Evolutionary conservation across 495 filamentous ascomycete species (phyloP), one percentile per base, ranked within the genome.

Genomic region (Tuber magnatum): DNA sequence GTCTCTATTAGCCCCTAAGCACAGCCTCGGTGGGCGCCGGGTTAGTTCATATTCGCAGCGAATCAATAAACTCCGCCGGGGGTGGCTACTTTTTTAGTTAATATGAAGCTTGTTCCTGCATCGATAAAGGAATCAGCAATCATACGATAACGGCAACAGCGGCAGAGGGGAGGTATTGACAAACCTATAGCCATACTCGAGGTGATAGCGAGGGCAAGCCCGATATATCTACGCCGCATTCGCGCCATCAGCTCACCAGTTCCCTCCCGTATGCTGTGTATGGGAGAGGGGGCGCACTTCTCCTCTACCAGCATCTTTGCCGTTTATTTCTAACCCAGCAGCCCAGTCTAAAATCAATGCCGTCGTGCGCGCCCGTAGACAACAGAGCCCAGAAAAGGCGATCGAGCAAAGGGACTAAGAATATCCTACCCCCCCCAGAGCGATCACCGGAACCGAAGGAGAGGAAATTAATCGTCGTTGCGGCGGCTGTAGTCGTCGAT

Each of bases 181-280:
- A 78, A 90, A 91, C 94, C 94, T 84, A 97, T 98, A 75, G 93
- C 94, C 87, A 98, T 88, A 82, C 94, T 97, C 56, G 93, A 97
- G 40, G 90, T 86, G 81, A 99, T 91, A 87, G 95, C 95, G 85
- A 99, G 85, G 75, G 91, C 88, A 81, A 97, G 86, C 80, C 94
- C 94, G 82, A 97, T 89, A 83, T 97, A 97, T 88, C 93, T 97
- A 85, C 85, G 76, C 68, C 68, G 56, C 73, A 74, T 71, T 70
- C 82, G 89, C 81, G 88, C 84, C 76, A 81, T 81, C 76, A 83
- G 81, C 61, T 65, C 72, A 51, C 69, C 70, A 69, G 41, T 46
- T 75, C 68, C 74, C 73, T 69, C 65, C 71, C 18, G 42, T 46
- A 70, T 51, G 44, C 28, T 43, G 71, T 12, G 56, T 41, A 48